Percentiles rank a stretch among this genome's conserved stretches.
phyloP scores from a whole-genome alignment of 257 asterid species.

The Voacanga thouarsii region DNA sequence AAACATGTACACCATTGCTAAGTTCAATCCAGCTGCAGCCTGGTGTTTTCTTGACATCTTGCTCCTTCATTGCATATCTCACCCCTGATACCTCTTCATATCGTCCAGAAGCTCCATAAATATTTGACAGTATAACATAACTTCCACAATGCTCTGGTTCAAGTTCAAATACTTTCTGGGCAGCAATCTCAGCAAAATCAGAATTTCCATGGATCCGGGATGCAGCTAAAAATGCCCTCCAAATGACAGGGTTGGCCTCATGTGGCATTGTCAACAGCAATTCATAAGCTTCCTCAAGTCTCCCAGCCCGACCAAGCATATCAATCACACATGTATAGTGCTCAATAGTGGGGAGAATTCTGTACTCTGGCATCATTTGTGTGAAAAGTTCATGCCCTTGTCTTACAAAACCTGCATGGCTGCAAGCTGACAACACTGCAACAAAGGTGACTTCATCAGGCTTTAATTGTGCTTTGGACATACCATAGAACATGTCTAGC shows the following conservation, averaged over 20 bases:
- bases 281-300: conserved; percentile 61
- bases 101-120: conserved; percentile 72
- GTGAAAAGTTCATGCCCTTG: conserved; percentile 56
- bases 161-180: conserved; percentile 47
- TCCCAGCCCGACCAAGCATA: conserved; percentile 87
- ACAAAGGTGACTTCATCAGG: conserved; percentile 76
- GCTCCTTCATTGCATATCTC: conserved; percentile 64
- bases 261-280: conserved; percentile 55
- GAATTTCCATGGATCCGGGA: conserved; percentile 68
- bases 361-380: conserved; percentile 52
- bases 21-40: conserved; percentile 94
- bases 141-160: conserved; percentile 76
- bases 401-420: conserved; percentile 65
- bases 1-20: conserved; percentile 54
- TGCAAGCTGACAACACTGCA: conserved; percentile 76
- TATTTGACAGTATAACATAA: conserved; percentile 70
- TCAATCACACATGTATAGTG: conserved; percentile 80
- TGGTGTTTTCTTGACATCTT: conserved; percentile 74
- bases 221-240: conserved; percentile 82
- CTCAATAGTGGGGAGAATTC: conserved; percentile 55
- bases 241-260: conserved; percentile 65
- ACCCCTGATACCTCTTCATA: conserved; percentile 65
- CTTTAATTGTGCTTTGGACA: conserved; percentile 52
- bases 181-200: conserved; percentile 60
- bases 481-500: conserved; percentile 46